Conservation (phyloP, 73 alveolate genomes). For the Paramecium caudatum region DNA sequence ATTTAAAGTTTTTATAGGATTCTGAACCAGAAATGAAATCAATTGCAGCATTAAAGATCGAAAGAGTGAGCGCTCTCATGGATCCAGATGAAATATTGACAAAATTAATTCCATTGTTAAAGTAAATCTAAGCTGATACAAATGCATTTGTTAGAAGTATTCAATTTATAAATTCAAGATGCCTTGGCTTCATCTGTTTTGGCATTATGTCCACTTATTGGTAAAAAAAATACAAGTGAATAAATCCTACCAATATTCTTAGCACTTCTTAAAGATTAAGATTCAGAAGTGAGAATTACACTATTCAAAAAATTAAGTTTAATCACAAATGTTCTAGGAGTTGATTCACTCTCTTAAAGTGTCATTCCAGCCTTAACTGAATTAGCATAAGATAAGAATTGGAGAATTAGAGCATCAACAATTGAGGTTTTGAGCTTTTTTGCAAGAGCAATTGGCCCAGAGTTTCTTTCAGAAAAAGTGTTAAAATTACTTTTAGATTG, state of each 20-base stretch:
- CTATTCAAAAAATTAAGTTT: slow-evolving; percentile 70
- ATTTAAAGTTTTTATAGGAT: slow-evolving; percentile 63
- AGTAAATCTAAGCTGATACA: slow-evolving; percentile 32
- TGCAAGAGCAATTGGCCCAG: slow-evolving; percentile 76
- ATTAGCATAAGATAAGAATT: slow-evolving; percentile 75
- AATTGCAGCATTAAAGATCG: slow-evolving; percentile 70
- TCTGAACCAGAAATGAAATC: slow-evolving; percentile 77
- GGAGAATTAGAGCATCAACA: slow-evolving; percentile 78
- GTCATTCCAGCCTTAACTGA: slow-evolving; percentile 77
- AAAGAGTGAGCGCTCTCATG: slow-evolving; percentile 63
- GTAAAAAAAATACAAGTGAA: slow-evolving; percentile 74
- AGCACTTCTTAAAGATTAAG: slow-evolving; percentile 63
- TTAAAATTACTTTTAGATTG: slow-evolving; percentile 73
- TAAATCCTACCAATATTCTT: slow-evolving; percentile 71
- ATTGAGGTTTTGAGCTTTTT: slow-evolving; percentile 72
- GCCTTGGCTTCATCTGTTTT: slow-evolving; percentile 67
- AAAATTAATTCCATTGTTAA: slow-evolving; percentile 66
- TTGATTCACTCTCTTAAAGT: slow-evolving; percentile 70
- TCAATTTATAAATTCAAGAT: background rate
- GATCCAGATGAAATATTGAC: slow-evolving; percentile 71
- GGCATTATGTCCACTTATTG: slow-evolving; percentile 70
- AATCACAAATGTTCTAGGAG: slow-evolving; percentile 72
- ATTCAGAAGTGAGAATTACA: slow-evolving; percentile 76
- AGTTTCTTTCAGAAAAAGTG: slow-evolving; percentile 66
- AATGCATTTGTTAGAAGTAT: slow-evolving; percentile 76